Base-by-base conservation (phyloP, 768 basidiomycete genomes). In the Chalciporus sphaerocephalus region DNA sequence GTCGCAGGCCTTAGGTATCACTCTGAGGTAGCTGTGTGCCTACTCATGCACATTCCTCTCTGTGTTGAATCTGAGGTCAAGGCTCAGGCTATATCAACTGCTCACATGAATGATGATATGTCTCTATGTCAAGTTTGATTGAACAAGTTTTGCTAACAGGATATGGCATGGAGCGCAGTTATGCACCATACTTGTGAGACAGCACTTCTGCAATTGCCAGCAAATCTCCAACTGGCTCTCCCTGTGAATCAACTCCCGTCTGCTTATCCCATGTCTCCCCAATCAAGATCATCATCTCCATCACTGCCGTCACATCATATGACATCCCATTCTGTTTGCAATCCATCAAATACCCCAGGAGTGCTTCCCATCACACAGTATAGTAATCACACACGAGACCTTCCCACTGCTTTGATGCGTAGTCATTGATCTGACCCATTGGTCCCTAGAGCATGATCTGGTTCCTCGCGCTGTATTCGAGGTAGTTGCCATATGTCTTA, bases 371-470 rank as follows among this genome's bases (percentile, higher is more conserved):
- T 2, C 71, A 59, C 30, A 41, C 27, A 0, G 30, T 44, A 51
- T 73, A 73, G 54, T 72, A 73, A 4, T 52, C 56, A 11, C 61
- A 54, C 25, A 73, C 64, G 38, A 73, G 62, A 4, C 71, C 70
- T 1, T 61, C 65, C 70, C 70, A 71, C 49, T 67, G 67, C 44
- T 72, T 73, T 15, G 70, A 70, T 17, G 70, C 71, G 38, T 73
- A 73, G 47, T 71, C 71, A 42, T 66, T 63, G 61, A 68, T 69
- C 57, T 72, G 54, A 13, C 71, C 69, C 15, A 56, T 59, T 3
- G 69, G 70, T 18, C 71, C 71, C 70, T 71, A 72, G 21, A 72
- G 66, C 23, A 69, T 72, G 52, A 72, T 61, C 54, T 73, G 71
- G 51, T 71, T 73, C 17, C 69, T 57, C 15, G 71, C 68, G 38